A percentile compares a stretch with the other conserved stretches of the same genome.
Evolutionary conservation across 2,329 filamentous ascomycete species (phyloP).

Genomic region (Pestalotiopsis sp.): DNA sequence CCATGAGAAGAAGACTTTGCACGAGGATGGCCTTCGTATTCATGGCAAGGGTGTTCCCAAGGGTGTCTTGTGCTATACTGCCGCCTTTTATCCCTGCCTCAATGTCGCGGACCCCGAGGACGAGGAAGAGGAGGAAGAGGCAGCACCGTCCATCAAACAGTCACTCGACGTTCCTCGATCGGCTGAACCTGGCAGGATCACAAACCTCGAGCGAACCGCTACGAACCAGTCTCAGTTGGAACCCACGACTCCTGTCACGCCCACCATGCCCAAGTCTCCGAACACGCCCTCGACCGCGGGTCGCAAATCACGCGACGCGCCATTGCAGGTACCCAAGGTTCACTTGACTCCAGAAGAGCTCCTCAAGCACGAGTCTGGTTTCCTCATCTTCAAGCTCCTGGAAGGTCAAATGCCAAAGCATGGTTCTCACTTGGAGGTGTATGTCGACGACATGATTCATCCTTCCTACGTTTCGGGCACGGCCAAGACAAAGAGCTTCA

Average conservation of each 20-base stretch:
- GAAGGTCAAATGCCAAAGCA: constrained; percentile 81
- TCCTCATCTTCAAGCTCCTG: constrained; percentile 92
- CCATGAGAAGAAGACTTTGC: constrained; percentile 73
- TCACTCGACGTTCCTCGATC: constrained; percentile 38
- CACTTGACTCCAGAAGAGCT: constrained; percentile 80
- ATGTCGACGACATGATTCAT: constrained; percentile 94
- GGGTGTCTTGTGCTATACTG: constrained; percentile 80
- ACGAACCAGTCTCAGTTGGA: constrained; percentile 24
- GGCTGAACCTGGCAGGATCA: constrained; percentile 47
- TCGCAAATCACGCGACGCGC: constrained; percentile 53
- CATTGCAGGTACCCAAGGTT: constrained; percentile 71
- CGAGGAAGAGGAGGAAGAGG: constrained; percentile 63
- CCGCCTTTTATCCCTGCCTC: constrained; percentile 87
- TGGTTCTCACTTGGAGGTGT: constrained; percentile 79
- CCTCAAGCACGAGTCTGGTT: constrained; percentile 82
- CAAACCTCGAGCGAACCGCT: constrained; percentile 35
- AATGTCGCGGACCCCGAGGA: constrained; percentile 89
- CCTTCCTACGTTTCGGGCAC: constrained; percentile 83
- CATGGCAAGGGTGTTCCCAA: constrained; percentile 75
- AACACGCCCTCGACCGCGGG: constrained; percentile 33
- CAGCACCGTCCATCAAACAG: constrained; percentile 20
- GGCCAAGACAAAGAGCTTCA: constrained; percentile 68
- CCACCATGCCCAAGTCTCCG: constrained; percentile 46
- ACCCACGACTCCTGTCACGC: constrained; percentile 33
- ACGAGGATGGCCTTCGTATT: constrained; percentile 70